phyloP scores from a whole-genome alignment of 2,329 filamentous ascomycete species.

The Fusarium equiseti region DNA sequence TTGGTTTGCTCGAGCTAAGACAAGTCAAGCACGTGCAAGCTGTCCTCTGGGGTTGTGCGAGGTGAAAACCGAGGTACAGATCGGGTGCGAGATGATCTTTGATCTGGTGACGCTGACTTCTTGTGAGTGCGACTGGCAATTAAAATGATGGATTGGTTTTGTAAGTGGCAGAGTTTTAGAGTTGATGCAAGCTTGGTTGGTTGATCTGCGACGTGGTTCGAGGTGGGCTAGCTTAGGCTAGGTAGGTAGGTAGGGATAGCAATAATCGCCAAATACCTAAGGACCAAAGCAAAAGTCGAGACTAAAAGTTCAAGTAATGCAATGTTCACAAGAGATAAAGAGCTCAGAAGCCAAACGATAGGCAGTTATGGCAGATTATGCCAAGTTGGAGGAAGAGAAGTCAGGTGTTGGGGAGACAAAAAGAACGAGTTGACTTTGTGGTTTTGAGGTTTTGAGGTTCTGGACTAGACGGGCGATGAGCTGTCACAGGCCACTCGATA shows the following conservation, averaged over 20 bases:
- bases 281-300: conserved; percentile 4
- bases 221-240: conserved; percentile 2
- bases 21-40: conserved; percentile 37
- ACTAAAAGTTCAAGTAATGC: neutral
- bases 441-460: conserved; percentile 26
- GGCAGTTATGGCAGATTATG: neutral
- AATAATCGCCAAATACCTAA: conserved; percentile 3
- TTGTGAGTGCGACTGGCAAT: conserved; percentile 8
- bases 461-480: conserved; percentile 11
- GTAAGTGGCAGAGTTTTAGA: conserved; percentile 27
- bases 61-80: conserved; percentile 24
- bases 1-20: conserved; percentile 9
- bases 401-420: conserved; percentile 23
- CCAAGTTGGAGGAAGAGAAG: neutral
- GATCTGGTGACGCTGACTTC: conserved; percentile 8
- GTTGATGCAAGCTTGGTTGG: conserved; percentile 21
- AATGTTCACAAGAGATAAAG: neutral
- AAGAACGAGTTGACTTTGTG: conserved; percentile 15
- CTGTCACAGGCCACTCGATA: conserved; percentile 35
- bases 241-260: neutral
- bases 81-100: neutral
- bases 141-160: conserved; percentile 10
- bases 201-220: conserved; percentile 20
- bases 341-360: neutral
- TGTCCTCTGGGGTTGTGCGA: conserved; percentile 30